Conservation (phyloP, 768 basidiomycete genomes). For the Neoboletus brunneissimus region DNA sequence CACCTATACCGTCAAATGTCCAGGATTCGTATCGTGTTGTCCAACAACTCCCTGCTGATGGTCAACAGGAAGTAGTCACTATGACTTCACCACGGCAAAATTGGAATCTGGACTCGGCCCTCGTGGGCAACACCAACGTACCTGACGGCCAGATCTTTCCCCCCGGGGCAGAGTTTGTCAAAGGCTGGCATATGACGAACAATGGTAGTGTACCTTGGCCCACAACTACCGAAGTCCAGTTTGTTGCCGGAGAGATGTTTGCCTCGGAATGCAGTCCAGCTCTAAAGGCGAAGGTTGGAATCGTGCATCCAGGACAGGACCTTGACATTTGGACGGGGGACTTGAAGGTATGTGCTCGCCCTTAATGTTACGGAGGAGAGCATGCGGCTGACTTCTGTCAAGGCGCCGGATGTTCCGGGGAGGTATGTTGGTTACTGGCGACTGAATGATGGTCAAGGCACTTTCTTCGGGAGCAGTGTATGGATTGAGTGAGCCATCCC, state of each 20-base stretch:
- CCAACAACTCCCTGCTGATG: not conserved
- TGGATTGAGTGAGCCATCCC: slow-evolving; percentile 71
- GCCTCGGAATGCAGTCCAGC: slow-evolving; percentile 33
- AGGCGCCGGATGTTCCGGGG: slow-evolving; percentile 75
- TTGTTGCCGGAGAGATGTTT: slow-evolving; percentile 68
- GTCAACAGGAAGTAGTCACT: not conserved
- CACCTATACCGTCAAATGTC: slow-evolving; percentile 4
- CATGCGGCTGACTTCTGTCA: slow-evolving; percentile 1
- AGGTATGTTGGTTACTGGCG: slow-evolving; percentile 79
- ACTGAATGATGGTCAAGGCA: slow-evolving; percentile 54
- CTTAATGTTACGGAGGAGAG: not conserved
- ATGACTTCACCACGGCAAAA: not conserved
- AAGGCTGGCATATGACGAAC: slow-evolving; percentile 77
- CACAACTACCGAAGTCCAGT: slow-evolving; percentile 60
- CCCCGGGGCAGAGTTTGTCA: slow-evolving; percentile 82
- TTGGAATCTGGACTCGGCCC: slow-evolving; percentile 46
- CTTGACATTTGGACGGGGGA: slow-evolving; percentile 71
- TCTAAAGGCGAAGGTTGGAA: slow-evolving; percentile 48
- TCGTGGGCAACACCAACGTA: slow-evolving; percentile 67
- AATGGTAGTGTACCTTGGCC: slow-evolving; percentile 66
- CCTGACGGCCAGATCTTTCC: slow-evolving; percentile 75
- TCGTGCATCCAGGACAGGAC: slow-evolving; percentile 52
- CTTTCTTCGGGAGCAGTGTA: slow-evolving; percentile 63
- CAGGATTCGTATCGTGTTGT: not conserved
- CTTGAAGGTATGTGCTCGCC: slow-evolving; percentile 54